Evolutionary conservation across 78 protist genomes (phyloP), one percentile per base, ranked within the genome.

Genomic region (Creolimax fragrantissima): DNA sequence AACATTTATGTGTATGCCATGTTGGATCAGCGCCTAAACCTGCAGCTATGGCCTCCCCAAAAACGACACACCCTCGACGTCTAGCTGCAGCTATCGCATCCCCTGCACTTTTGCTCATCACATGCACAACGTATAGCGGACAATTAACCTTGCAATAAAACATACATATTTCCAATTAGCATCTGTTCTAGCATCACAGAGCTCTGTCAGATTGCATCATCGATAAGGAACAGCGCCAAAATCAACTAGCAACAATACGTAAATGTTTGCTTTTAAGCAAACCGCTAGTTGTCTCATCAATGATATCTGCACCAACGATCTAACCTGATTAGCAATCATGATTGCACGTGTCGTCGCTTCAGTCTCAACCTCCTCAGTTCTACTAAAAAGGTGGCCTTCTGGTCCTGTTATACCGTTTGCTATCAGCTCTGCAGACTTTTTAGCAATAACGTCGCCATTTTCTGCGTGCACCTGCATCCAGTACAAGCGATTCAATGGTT

Each of bases 391-490:
- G 83, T 96, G 98, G 37, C 97, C 97, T 58, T 95, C 98, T 4
- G 98, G 98, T 3, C 98, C 98, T 17, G 93, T 90, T 43, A 96
- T 92, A 42, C 98, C 98, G 67, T 88, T 17, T 11, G 85, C 93
- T 3, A 96, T 83, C 91, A 96, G 81, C 32, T 90, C 81, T 93
- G 66, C 43, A 86, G 66, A 42, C 44, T 41, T 41, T 45, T 92
- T 93, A 37, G 24, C 91, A 42, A 96, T 93, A 47, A 94, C 24
- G 44, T 96, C 98, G 89, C 98, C 98, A 93, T 96, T 95, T 92
- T 96, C 98, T 5, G 98, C 97, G 91, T 96, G 97, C 2, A 97
- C 98, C 74, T n/a, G n/a, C n/a, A n/a, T n/a, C n/a, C n/a, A n/a
- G n/a, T n/a, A n/a, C n/a, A n/a, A n/a, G n/a, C n/a, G n/a, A n/a